Evolutionary conservation across 148 eudicot species (phyloP).

Genomic region (Linanthus parryae): DNA sequence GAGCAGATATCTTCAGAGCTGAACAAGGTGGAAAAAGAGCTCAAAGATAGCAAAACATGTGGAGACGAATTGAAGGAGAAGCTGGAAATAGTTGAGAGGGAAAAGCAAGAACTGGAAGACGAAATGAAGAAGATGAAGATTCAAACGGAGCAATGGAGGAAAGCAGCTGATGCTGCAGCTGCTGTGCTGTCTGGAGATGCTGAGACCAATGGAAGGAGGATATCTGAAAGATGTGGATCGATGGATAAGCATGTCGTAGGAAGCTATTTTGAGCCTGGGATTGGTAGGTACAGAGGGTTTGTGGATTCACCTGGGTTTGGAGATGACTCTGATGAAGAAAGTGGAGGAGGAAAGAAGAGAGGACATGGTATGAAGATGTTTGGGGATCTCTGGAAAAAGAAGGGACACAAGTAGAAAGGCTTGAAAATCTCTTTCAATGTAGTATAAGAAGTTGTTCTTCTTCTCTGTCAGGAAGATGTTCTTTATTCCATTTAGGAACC

Average conservation of each 20-base stretch:
- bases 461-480: too few species aligned
- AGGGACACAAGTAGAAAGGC: slow-evolving; percentile 71
- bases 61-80: slow-evolving; percentile 34
- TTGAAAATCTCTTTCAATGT: background rate
- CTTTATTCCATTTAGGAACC: too few species aligned
- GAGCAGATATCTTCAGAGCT: slow-evolving; percentile 32
- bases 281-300: slow-evolving; percentile 33
- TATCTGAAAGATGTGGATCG: slow-evolving; percentile 71
- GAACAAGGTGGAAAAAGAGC: slow-evolving; percentile 28
- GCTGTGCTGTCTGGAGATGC: slow-evolving; percentile 55
- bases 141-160: slow-evolving; percentile 97
- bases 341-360: slow-evolving; percentile 59
- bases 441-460: background rate
- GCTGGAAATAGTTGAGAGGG: slow-evolving; percentile 34
- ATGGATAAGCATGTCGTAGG: slow-evolving; percentile 67
- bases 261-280: slow-evolving; percentile 25
- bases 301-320: slow-evolving; percentile 50
- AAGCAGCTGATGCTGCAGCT: slow-evolving; percentile 94
- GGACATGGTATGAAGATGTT: slow-evolving; percentile 72
- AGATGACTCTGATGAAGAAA: slow-evolving; percentile 51
- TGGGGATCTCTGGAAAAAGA: slow-evolving; percentile 93
- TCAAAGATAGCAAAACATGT: slow-evolving; percentile 33
- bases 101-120: slow-evolving; percentile 43
- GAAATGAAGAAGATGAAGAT: slow-evolving; percentile 90
- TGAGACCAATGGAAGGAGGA: slow-evolving; percentile 40